Percentiles rank a stretch among this genome's conserved stretches.
Evolutionary conservation across 345 rosid genomes (phyloP).

Genomic region (Isatis tinctoria): DNA sequence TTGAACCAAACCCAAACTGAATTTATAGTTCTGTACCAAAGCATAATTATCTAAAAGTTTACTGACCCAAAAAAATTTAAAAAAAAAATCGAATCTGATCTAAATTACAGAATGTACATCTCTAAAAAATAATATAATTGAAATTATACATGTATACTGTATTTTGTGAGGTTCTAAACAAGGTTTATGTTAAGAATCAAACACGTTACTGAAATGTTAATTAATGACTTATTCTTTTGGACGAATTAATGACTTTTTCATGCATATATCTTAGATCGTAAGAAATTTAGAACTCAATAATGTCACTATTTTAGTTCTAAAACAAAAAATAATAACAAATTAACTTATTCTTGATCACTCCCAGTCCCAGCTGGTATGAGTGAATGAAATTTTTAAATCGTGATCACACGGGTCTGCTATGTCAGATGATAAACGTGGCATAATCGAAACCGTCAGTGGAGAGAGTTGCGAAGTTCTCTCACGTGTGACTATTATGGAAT

Average conservation of each 20-base stretch:
- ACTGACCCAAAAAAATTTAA: too few species aligned
- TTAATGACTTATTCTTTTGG: neutral
- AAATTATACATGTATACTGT: neutral
- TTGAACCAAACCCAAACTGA: too few species aligned
- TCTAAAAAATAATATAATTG: neutral
- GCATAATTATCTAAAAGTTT: too few species aligned
- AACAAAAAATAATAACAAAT: too few species aligned
- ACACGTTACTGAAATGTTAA: neutral
- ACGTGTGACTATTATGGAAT: slow-evolving; percentile 19
- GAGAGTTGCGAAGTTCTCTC: slow-evolving; percentile 15
- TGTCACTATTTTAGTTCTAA: neutral
- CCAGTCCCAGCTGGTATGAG: slow-evolving; percentile 3
- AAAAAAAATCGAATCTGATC: too few species aligned
- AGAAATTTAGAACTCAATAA: too few species aligned
- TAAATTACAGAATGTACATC: too few species aligned
- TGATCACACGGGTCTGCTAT: slow-evolving; percentile 10
- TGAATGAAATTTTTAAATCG: neutral
- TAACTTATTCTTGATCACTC: too few species aligned
- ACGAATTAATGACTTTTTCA: too few species aligned
- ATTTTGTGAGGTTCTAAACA: neutral
- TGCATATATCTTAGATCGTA: too few species aligned
- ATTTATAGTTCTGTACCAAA: too few species aligned
- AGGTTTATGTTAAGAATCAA: neutral
- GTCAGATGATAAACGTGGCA: slow-evolving; percentile 8
- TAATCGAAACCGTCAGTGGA: neutral